Evolutionary conservation across 169 alveolate genomes (phyloP), one percentile per base, ranked within the genome.

Genomic region (Plasmodium cynomolgi): DNA sequence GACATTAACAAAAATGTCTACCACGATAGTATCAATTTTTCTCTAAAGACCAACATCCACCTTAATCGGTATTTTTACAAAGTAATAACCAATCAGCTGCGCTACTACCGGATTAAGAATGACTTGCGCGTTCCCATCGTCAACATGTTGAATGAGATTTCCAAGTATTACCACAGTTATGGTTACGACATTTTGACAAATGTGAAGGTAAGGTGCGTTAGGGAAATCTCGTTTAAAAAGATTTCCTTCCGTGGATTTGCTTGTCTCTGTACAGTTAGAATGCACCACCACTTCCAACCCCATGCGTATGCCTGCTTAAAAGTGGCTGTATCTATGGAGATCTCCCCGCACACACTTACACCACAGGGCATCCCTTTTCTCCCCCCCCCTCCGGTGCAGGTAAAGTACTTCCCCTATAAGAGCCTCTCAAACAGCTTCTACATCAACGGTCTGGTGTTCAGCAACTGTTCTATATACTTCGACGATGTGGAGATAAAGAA

Each of bases 401-500:
- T 90, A 39, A 90, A 90, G 34, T 90, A 79, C 26, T 90, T 90
- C 75, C 94, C 94, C 5, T 90, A 80, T 90, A 90, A 80, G 37
- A 90, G 73, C 44, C 56, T 79, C 44, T 26, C 20, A 20, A 80
- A 90, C 74, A 90, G 94, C 20, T 90, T 90, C 54, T 90, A 90
- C 20, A 80, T 90, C 31, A 39, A 90, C 73, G 94, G 94, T 7
- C 74, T 90, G 20, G 94, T 90, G 13, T 90, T 90, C 41, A 90
- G 84, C 39, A 90, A 90, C 23, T 79, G 94, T 6, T 90, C 94
- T 20, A 58, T 90, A 39, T 90, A 90, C 44, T 90, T 90, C 15
- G 90, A 90, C 83, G 50, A 90, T 80, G 37, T 90, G 33, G 94
- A 90, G 72, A 90, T 90, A 74, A 80, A 90, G 37, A 90, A 90